These are phyloP conservation scores for Pochonia chlamydosporia DNA, from an alignment of 2,329 filamentous ascomycete species.

Conservation along the genomic window DNA sequence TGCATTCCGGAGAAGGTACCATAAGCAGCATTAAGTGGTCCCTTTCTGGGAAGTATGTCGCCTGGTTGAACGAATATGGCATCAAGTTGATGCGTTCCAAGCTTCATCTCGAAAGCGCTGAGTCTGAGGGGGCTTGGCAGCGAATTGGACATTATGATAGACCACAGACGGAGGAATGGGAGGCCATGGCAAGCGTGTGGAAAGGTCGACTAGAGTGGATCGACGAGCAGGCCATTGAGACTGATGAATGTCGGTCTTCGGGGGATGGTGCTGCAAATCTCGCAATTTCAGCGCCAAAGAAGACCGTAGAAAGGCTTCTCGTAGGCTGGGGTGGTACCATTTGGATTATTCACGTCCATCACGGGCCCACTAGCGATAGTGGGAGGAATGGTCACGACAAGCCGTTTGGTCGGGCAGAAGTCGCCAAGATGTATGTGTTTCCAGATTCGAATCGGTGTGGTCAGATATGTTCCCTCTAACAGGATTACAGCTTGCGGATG, in stretches of 20 bases:
- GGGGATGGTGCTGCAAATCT: background rate
- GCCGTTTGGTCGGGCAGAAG: conserved; percentile 75
- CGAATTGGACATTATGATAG: conserved; percentile 87
- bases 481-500: conserved; percentile 65
- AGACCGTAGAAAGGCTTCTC: conserved; percentile 66
- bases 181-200: conserved; percentile 95
- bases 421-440: conserved; percentile 76
- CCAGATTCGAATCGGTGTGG: background rate
- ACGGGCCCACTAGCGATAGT: conserved; percentile 59
- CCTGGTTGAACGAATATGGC: conserved; percentile 93
- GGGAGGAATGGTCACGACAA: conserved; percentile 65
- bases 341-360: conserved; percentile 90
- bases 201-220: conserved; percentile 91
- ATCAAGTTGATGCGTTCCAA: conserved; percentile 97
- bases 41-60: conserved; percentile 82
- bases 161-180: conserved; percentile 81
- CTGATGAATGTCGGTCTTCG: conserved; percentile 47
- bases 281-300: background rate
- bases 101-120: conserved; percentile 67
- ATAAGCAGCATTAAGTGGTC: conserved; percentile 96
- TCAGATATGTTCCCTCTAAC: background rate
- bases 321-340: conserved; percentile 95
- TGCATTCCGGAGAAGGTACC: conserved; percentile 87
- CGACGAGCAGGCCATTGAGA: conserved; percentile 73
- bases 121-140: conserved; percentile 86